Conservation (phyloP, 83 land plant species). For the Isoetes engelmannii region DNA sequence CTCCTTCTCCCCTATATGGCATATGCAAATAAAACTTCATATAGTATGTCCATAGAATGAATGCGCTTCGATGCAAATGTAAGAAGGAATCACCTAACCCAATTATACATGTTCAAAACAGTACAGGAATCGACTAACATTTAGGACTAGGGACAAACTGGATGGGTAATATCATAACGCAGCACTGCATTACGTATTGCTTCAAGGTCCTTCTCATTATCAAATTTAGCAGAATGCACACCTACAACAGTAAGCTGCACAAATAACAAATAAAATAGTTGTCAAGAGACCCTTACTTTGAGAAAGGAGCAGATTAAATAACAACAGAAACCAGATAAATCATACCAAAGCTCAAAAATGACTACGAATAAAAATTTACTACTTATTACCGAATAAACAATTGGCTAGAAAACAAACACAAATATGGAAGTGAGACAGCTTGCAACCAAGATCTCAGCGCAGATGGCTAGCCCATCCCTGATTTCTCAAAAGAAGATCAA, state of each 20-base stretch:
- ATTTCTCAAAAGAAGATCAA: too few species aligned
- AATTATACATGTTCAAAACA: not conserved
- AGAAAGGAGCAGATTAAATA: too few species aligned
- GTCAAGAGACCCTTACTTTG: too few species aligned
- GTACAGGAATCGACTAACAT: not conserved
- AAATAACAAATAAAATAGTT: not conserved
- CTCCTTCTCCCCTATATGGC: too few species aligned
- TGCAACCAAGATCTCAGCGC: too few species aligned
- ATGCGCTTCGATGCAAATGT: not conserved
- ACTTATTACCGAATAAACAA: too few species aligned
- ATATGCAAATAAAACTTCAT: not conserved
- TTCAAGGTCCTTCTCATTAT: constrained; percentile 90
- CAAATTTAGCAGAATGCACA: constrained; percentile 98
- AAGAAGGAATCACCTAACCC: not conserved
- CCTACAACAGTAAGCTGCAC: constrained; percentile 83
- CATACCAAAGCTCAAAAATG: too few species aligned
- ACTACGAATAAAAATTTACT: too few species aligned
- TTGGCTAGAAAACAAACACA: too few species aligned
- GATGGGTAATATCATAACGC: constrained; percentile 80
- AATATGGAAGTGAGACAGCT: too few species aligned
- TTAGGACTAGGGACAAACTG: constrained; percentile 32
- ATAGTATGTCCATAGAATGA: not conserved
- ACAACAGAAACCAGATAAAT: too few species aligned
- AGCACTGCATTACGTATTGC: constrained; percentile 95
- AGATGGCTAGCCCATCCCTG: too few species aligned